These are phyloP conservation scores for Leccinum angustisporum DNA, from an alignment of 1,284 basidiomycete species.

Conservation along the genomic window DNA sequence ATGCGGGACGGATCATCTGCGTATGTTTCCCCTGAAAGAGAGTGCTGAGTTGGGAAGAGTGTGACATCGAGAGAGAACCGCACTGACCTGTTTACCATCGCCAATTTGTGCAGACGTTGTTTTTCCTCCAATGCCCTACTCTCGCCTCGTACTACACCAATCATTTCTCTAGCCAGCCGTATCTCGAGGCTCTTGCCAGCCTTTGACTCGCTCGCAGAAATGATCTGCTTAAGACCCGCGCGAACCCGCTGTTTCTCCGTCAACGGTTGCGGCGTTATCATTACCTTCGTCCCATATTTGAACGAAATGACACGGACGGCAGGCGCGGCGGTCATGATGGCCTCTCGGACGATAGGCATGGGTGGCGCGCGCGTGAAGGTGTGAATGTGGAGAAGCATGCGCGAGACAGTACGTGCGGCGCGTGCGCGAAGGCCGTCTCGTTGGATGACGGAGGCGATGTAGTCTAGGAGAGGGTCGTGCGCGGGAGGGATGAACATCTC, in stretches of 20 bases:
- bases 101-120: conserved; percentile 60
- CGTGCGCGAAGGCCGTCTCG: conserved; percentile 66
- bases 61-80: background rate
- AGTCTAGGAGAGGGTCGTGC: conserved; percentile 74
- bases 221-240: conserved; percentile 65
- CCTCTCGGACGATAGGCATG: conserved; percentile 74
- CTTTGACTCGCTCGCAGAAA: conserved; percentile 54
- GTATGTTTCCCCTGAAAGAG: conserved; percentile 26
- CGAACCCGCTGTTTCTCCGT: conserved; percentile 76
- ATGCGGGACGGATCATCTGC: conserved; percentile 8
- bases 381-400: conserved; percentile 70
- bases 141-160: conserved; percentile 63
- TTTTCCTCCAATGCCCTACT: conserved; percentile 50
- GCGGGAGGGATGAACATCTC: conserved; percentile 65
- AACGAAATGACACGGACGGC: conserved; percentile 57
- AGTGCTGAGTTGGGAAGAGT: background rate
- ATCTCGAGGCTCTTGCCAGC: conserved; percentile 58
- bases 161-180: conserved; percentile 73
- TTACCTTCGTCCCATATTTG: conserved; percentile 57
- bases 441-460: conserved; percentile 69
- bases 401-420: conserved; percentile 58
- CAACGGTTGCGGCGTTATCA: conserved; percentile 67
- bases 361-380: conserved; percentile 73
- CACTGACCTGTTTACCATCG: conserved; percentile 78
- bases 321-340: conserved; percentile 66